Evolutionary conservation across 202 grass and related monocot genomes (phyloP).

Genomic region (Panicum virgatum): DNA sequence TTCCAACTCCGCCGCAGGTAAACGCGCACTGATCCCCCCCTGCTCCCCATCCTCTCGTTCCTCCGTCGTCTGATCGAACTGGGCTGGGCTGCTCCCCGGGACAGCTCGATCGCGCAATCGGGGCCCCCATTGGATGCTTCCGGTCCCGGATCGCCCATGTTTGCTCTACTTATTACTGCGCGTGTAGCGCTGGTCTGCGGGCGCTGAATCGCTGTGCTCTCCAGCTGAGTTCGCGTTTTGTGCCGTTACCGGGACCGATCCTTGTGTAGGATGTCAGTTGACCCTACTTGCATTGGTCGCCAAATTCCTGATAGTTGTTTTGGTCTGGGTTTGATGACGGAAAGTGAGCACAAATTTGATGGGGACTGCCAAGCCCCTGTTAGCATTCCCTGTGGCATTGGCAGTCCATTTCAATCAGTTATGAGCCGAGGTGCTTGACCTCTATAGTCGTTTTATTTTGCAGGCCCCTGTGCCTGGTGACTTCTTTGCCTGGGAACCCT

Average conservation of each 20-base stretch:
- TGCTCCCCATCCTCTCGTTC: neutral
- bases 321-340: neutral
- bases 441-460: too few species aligned
- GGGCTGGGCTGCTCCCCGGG: constrained; percentile 1
- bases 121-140: neutral
- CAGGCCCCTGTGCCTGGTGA: too few species aligned
- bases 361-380: neutral
- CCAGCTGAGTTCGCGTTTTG: neutral
- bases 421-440: too few species aligned
- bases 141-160: neutral
- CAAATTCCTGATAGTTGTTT: neutral
- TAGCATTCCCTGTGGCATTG: too few species aligned
- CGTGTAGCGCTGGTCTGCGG: neutral
- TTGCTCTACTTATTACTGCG: neutral
- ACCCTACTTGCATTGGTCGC: neutral
- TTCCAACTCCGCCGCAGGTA: constrained; percentile 43
- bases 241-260: neutral
- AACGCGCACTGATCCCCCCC: neutral
- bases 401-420: too few species aligned
- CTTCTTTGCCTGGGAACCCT: too few species aligned
- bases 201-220: neutral
- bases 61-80: neutral
- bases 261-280: neutral
- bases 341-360: neutral
- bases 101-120: constrained; percentile 16